phyloP scores from a whole-genome alignment of 768 basidiomycete species.

The Podaxis sp. region DNA sequence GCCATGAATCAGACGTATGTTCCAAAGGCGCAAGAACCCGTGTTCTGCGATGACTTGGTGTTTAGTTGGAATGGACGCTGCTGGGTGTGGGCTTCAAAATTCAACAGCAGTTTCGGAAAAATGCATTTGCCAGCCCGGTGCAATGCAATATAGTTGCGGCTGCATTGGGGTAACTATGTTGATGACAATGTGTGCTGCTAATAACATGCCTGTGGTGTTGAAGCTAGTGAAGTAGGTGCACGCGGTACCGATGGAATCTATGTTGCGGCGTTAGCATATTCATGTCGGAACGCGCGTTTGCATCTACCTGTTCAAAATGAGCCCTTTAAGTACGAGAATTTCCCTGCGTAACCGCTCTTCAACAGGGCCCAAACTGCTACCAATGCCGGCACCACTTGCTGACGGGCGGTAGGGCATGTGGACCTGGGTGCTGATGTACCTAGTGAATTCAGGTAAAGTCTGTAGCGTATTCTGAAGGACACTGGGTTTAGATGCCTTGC shows the following conservation, averaged over 20 bases:
- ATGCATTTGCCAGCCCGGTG: not conserved
- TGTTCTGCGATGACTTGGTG: not conserved
- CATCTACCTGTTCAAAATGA: constrained; percentile 70
- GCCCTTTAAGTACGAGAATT: constrained; percentile 74
- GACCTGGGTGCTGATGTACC: constrained; percentile 74
- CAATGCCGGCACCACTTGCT: constrained; percentile 26
- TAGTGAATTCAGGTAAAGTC: constrained; percentile 69
- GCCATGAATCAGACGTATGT: not conserved
- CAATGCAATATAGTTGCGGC: not conserved
- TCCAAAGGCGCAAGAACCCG: not conserved
- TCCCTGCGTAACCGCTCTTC: constrained; percentile 75
- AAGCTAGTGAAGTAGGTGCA: constrained; percentile 15
- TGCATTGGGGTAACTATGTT: not conserved
- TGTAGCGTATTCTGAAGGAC: constrained; percentile 64
- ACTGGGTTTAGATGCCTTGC: constrained; percentile 29
- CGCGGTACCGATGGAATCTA: constrained; percentile 37
- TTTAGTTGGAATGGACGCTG: not conserved
- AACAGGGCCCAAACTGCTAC: constrained; percentile 33
- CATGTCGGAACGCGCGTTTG: not conserved
- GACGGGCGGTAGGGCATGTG: constrained; percentile 50
- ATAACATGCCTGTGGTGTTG: constrained; percentile 8
- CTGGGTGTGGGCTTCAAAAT: not conserved
- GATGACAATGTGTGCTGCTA: not conserved
- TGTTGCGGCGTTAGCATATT: not conserved
- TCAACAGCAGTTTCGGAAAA: not conserved